Conservation (phyloP, 306 rosid genomes). For the Benincasa hispida region DNA sequence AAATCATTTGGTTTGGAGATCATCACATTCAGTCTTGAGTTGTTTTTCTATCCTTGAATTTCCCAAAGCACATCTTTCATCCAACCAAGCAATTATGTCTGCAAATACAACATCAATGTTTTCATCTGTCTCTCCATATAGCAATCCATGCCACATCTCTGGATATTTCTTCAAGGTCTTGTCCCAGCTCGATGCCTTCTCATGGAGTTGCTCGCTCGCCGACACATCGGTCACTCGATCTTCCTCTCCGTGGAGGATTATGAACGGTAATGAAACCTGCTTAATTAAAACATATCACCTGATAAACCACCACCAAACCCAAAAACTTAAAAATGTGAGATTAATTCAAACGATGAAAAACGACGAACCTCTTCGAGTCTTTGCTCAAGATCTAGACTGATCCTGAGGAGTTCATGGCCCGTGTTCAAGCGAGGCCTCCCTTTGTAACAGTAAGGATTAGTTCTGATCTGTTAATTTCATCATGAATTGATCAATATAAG, state of each 20-base stretch:
- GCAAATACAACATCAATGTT: conserved; percentile 48
- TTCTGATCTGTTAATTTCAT: conserved; percentile 16
- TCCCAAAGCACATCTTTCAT: conserved; percentile 24
- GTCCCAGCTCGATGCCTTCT: conserved; percentile 51
- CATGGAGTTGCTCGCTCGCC: conserved; percentile 42
- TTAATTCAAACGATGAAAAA: not conserved
- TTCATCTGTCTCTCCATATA: conserved; percentile 69
- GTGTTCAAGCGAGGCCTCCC: conserved; percentile 76
- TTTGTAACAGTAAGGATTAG: conserved; percentile 57
- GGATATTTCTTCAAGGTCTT: conserved; percentile 66
- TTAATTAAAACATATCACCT: not conserved
- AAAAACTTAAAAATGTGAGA: not conserved
- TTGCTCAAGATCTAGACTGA: conserved; percentile 40
- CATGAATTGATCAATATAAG: not conserved
- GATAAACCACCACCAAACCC: not conserved
- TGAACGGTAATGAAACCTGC: conserved; percentile 65
- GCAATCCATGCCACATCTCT: conserved; percentile 81
- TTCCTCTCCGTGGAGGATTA: conserved; percentile 59
- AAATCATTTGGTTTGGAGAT: not conserved
- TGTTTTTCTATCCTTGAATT: conserved; percentile 60
- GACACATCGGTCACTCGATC: conserved; percentile 60
- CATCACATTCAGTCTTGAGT: conserved; percentile 34
- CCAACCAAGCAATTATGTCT: conserved; percentile 61
- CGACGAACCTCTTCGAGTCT: conserved; percentile 14
- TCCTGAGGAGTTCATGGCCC: conserved; percentile 45